Conservation (phyloP, 2,329 filamentous ascomycete species). For the Magnaporthiopsis rhizophila region DNA sequence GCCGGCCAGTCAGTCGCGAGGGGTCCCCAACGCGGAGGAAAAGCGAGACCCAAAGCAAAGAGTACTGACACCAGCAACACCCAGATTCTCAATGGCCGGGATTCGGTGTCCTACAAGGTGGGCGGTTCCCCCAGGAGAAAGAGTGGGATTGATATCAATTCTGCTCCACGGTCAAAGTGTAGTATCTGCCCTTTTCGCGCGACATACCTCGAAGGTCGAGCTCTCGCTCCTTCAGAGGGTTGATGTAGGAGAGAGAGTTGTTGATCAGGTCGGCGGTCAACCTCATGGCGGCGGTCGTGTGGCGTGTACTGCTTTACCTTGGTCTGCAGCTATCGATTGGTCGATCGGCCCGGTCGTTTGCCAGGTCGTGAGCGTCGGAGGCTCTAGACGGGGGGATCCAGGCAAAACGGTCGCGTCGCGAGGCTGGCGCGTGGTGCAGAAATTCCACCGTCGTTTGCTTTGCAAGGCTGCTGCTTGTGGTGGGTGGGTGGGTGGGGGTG, state of each 20-base stretch:
- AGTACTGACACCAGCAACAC: conserved; percentile 74
- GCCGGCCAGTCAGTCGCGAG: conserved; percentile 7
- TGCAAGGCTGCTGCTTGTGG: background rate
- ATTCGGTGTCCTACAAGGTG: conserved; percentile 81
- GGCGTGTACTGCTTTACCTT: background rate
- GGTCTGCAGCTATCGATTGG: background rate
- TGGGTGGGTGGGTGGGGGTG: background rate
- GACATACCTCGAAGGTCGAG: conserved; percentile 92
- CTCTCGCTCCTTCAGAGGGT: conserved; percentile 97
- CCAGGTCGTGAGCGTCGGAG: background rate
- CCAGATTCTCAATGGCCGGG: conserved; percentile 93
- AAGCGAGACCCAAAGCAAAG: conserved; percentile 9
- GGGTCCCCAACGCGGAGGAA: conserved; percentile 2
- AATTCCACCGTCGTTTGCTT: background rate
- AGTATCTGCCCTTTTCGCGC: conserved; percentile 91
- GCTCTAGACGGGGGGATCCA: background rate
- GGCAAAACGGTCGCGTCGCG: background rate
- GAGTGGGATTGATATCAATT: conserved; percentile 64
- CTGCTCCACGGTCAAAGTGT: conserved; percentile 65
- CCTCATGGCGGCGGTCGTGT: conserved; percentile 5
- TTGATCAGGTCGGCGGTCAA: conserved; percentile 72
- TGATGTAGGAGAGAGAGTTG: conserved; percentile 94
- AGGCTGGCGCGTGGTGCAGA: background rate
- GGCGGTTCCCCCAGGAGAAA: conserved; percentile 19
- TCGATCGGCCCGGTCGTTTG: background rate